Percentiles rank a stretch among this genome's conserved stretches.
Conservation (phyloP, 2,329 filamentous ascomycete genomes). For the Endothia cerciana region DNA sequence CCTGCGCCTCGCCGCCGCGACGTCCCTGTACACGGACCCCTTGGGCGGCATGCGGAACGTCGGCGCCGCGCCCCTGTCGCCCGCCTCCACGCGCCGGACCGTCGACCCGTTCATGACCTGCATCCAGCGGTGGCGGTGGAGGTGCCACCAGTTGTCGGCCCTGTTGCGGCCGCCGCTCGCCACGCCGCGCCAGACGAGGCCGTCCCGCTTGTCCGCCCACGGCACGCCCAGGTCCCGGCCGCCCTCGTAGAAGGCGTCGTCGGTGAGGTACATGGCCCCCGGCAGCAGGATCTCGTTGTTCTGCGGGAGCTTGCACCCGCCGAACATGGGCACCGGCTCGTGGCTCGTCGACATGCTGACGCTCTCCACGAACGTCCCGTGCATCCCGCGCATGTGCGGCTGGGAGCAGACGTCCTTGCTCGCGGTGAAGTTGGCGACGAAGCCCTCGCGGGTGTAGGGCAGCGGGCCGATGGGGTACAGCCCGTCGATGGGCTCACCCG, state of each 20-base stretch:
- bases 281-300: constrained; percentile 67
- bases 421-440: constrained; percentile 59
- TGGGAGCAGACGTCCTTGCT: constrained; percentile 60
- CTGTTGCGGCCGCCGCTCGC: constrained; percentile 61
- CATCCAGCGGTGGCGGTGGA: constrained; percentile 73
- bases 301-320: constrained; percentile 60
- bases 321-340: constrained; percentile 60
- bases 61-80: constrained; percentile 45
- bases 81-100: constrained; percentile 53
- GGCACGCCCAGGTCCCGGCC: constrained; percentile 55
- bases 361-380: constrained; percentile 59
- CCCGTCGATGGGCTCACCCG: constrained; percentile 34
- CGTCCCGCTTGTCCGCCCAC: constrained; percentile 61
- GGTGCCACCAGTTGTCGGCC: constrained; percentile 64
- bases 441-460: constrained; percentile 44
- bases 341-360: constrained; percentile 52
- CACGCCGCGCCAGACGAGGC: constrained; percentile 66
- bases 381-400: constrained; percentile 49
- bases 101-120: constrained; percentile 69
- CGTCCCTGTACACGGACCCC: constrained; percentile 48
- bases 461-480: constrained; percentile 29
- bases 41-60: constrained; percentile 54
- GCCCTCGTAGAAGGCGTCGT: constrained; percentile 62
- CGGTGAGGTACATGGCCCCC: constrained; percentile 64
- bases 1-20: constrained; percentile 34